Evolutionary conservation across 441 rosid genomes (phyloP).

Genomic region (California macrophylla): DNA sequence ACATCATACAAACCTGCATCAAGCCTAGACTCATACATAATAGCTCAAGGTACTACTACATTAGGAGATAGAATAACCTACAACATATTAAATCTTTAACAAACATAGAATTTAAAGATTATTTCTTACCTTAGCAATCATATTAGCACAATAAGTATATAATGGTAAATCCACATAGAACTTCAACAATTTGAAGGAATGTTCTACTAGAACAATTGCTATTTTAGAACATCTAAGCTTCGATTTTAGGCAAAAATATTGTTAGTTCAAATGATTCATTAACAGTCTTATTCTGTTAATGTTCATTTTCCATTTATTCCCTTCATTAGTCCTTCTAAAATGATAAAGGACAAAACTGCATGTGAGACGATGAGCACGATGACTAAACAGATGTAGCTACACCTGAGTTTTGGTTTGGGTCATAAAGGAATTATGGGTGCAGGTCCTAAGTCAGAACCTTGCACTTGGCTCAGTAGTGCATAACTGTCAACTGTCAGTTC

Average conservation of each 20-base stretch:
- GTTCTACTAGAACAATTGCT: background rate
- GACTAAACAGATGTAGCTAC: background rate
- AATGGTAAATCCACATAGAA: background rate
- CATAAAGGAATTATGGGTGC: background rate
- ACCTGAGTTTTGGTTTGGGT: background rate
- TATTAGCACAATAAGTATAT: background rate
- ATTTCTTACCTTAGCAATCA: background rate
- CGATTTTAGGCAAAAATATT: background rate
- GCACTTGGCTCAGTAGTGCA: background rate
- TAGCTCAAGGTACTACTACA: background rate
- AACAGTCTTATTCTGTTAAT: background rate
- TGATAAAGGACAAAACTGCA: background rate
- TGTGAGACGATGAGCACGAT: background rate
- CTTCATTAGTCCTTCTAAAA: background rate
- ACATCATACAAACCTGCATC: background rate
- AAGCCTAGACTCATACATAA: background rate
- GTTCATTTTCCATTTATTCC: background rate
- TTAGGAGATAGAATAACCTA: background rate
- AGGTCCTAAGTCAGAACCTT: background rate
- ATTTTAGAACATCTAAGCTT: background rate
- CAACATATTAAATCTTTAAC: background rate
- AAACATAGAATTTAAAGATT: background rate
- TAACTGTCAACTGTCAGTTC: background rate
- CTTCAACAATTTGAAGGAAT: background rate
- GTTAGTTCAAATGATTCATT: background rate